Conservation (phyloP, 2,329 filamentous ascomycete species). For the Penicillium thymicola region DNA sequence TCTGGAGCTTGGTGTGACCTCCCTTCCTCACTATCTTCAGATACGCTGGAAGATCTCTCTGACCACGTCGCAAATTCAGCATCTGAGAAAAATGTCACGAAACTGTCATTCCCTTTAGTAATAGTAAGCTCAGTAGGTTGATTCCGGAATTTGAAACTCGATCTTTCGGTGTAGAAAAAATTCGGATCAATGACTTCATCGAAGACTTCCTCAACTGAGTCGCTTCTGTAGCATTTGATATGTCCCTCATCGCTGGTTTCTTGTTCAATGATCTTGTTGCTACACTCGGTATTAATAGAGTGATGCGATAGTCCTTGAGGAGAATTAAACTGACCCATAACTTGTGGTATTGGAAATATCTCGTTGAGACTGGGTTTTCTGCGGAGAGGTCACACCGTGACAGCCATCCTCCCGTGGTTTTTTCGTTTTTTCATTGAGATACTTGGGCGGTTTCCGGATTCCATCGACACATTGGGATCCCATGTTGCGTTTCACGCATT, state of each 20-base stretch:
- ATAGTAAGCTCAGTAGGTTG: background rate
- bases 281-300: background rate
- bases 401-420: background rate
- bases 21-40: background rate
- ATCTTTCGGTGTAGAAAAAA: background rate
- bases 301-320: background rate
- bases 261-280: background rate
- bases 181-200: constrained; percentile 2
- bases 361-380: background rate
- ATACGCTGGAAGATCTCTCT: background rate
- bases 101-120: background rate
- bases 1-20: background rate
- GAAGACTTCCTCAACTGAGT: background rate
- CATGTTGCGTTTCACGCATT: constrained; percentile 6
- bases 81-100: background rate
- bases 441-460: constrained; percentile 10
- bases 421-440: background rate
- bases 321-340: background rate
- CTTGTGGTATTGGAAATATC: background rate
- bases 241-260: background rate
- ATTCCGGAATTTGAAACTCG: background rate
- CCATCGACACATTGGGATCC: constrained; percentile 10
- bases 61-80: background rate
- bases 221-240: background rate
- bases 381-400: background rate